These are phyloP conservation scores for Claviceps arundinis DNA, from an alignment of 2,329 filamentous ascomycete species.

Conservation along the genomic window DNA sequence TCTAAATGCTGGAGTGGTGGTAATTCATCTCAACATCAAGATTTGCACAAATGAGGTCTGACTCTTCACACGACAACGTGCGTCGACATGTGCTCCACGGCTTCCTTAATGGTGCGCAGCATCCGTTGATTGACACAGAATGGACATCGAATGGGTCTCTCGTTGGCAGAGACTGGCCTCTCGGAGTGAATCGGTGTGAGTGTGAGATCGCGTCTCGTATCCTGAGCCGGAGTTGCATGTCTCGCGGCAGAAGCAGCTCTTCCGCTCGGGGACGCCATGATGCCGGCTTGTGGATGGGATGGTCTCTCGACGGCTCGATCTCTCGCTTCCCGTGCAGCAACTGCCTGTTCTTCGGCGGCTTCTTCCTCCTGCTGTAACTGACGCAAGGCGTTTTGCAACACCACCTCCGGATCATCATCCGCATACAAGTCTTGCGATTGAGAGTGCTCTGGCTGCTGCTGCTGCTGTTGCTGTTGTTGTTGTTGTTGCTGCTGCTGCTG, in stretches of 20 bases:
- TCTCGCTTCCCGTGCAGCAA: constrained; percentile 38
- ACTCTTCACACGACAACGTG: constrained; percentile 39
- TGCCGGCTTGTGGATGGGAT: constrained; percentile 14
- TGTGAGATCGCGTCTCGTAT: constrained; percentile 29
- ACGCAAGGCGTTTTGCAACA: constrained; percentile 44
- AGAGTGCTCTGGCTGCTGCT: neutral
- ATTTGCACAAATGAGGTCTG: neutral
- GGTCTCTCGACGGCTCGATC: constrained; percentile 31
- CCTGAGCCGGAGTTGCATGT: constrained; percentile 22
- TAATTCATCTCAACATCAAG: neutral
- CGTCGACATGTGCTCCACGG: constrained; percentile 48
- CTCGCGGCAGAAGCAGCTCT: constrained; percentile 19
- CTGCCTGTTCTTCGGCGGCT: constrained; percentile 43
- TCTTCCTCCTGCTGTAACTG: constrained; percentile 47
- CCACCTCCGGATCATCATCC: constrained; percentile 43
- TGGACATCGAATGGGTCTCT: constrained; percentile 41
- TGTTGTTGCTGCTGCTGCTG: neutral
- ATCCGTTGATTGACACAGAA: constrained; percentile 50
- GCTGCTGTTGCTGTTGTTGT: neutral
- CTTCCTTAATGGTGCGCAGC: constrained; percentile 47
- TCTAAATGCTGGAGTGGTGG: neutral
- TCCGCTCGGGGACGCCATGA: constrained; percentile 20
- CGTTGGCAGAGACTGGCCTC: constrained; percentile 29
- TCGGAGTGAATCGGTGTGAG: constrained; percentile 42
- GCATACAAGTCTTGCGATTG: constrained; percentile 22